Base-by-base conservation (phyloP, 2,329 filamentous ascomycete species). In the Neopestalotiopsis rosae region DNA sequence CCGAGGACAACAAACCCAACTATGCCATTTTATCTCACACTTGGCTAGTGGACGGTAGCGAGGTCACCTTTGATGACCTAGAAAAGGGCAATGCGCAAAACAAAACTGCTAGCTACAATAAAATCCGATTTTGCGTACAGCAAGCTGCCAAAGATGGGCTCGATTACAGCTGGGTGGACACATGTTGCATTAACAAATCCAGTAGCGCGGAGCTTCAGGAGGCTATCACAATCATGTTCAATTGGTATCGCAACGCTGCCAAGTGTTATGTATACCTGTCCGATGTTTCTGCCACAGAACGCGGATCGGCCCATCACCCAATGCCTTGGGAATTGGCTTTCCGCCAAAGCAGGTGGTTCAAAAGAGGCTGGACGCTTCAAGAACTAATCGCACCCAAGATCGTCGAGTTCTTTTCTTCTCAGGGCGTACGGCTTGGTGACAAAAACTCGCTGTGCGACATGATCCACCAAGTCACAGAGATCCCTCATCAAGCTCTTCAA, bases 231-330 rank as follows among this genome's bases (percentile, higher is more conserved):
- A 13, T 14, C 17, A 45, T 45, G 40, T 45, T 45, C 40, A 13
- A 1, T 1, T 45, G 40, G 40, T 45, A 45, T 5, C 40, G 40
- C 17, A 17, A 45, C 40, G 40, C 40, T 13, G 12, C 40, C 2
- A 12, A 5, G 5, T 45, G 40, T 5, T 45, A 45, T 45, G 40
- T 45, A 12, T 45, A 45, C 40, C 40, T 45, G 12, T 45, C 40
- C 1, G 40, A 45, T 14, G 12, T 45, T 28, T 28, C 24, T 4
- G 24, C 24, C 24, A 28, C 24, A 28, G 24, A 28, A 28, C 0
- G 3, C 24, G 1, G 1, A 28, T 28, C 24, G 4, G 24, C 0
- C 3, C 0, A 28, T 4, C 24, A 28, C 1, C 3, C 40, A 0
- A 4, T 28, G 1, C 1, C 40, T 14, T 45, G 40, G 40, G 12